Evolutionary conservation across 2,329 filamentous ascomycete species (phyloP).

Genomic region (Hypomyces rosellus): DNA sequence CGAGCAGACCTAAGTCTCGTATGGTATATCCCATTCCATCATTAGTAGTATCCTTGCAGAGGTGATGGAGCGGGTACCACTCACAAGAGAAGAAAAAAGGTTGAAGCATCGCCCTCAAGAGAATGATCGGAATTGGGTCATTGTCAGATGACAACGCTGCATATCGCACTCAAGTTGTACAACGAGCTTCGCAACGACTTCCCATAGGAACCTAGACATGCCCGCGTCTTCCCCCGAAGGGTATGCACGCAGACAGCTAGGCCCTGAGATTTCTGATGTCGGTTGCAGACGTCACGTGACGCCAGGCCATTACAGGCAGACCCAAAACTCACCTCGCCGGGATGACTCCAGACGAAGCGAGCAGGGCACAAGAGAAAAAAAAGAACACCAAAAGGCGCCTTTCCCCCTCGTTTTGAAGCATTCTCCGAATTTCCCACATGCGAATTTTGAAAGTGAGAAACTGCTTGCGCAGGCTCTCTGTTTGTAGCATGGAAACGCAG

Average conservation of each 20-base stretch:
- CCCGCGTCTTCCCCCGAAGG: slow-evolving; percentile 12
- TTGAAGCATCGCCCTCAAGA: slow-evolving; percentile 65
- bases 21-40: not conserved
- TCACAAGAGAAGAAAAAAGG: slow-evolving; percentile 26
- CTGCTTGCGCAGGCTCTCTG: slow-evolving; percentile 40
- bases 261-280: slow-evolving; percentile 88
- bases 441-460: slow-evolving; percentile 29
- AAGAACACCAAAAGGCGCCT: not conserved
- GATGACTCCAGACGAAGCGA: slow-evolving; percentile 1
- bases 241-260: slow-evolving; percentile 15
- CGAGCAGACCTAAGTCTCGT: no score
- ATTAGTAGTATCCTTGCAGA: slow-evolving; percentile 24
- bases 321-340: slow-evolving; percentile 28
- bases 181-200: slow-evolving; percentile 93
- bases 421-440: slow-evolving; percentile 99
- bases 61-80: slow-evolving; percentile 10
- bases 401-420: slow-evolving; percentile 53
- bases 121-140: slow-evolving; percentile 92
- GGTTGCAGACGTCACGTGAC: slow-evolving; percentile 74
- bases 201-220: slow-evolving; percentile 60
- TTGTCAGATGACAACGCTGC: slow-evolving; percentile 57
- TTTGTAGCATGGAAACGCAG: slow-evolving; percentile 95
- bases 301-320: slow-evolving; percentile 84
- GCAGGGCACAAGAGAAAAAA: slow-evolving; percentile 22
- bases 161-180: slow-evolving; percentile 84